phyloP scores from a whole-genome alignment of 139 green algal genomes.

The Chlamydomonas sp. region DNA sequence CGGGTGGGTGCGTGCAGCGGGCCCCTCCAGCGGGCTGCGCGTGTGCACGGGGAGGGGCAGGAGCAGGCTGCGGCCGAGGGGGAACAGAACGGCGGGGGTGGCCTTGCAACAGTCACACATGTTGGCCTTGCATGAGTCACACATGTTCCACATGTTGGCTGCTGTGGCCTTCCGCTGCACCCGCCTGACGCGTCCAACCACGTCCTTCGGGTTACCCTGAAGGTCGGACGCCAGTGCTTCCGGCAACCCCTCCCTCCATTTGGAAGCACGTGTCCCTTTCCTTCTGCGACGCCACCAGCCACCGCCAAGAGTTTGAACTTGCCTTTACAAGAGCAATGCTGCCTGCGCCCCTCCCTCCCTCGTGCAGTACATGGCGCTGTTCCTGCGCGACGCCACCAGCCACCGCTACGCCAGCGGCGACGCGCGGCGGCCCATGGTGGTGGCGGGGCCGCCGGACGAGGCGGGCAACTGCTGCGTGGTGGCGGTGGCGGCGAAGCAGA shows the following conservation, averaged over 20 bases:
- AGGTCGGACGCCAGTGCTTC: no score
- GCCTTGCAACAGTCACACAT: no score
- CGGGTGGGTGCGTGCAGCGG: not conserved
- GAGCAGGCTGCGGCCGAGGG: no score
- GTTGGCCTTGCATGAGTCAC: no score
- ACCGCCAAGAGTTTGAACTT: not conserved
- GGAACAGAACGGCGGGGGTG: no score
- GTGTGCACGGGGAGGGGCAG: no score
- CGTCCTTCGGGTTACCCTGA: no score
- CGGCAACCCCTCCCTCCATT: no score
- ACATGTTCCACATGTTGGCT: no score
- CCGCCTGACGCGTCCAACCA: no score
- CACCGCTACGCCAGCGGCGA: slow-evolving; percentile 13
- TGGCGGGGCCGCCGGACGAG: slow-evolving; percentile 48
- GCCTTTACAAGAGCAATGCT: not conserved
- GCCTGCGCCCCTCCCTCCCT: not conserved
- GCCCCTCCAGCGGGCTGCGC: no score
- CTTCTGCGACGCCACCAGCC: not conserved
- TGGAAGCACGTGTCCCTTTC: not conserved
- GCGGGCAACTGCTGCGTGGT: slow-evolving; percentile 47
- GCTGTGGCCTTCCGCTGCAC: no score
- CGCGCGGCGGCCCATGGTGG: slow-evolving; percentile 36
- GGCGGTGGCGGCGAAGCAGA: slow-evolving; percentile 44
- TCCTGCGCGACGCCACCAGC: slow-evolving; percentile 41
- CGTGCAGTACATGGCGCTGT: slow-evolving; percentile 37